Evolutionary conservation across 2,329 filamentous ascomycete species (phyloP).

Genomic region (Claviceps sp.): DNA sequence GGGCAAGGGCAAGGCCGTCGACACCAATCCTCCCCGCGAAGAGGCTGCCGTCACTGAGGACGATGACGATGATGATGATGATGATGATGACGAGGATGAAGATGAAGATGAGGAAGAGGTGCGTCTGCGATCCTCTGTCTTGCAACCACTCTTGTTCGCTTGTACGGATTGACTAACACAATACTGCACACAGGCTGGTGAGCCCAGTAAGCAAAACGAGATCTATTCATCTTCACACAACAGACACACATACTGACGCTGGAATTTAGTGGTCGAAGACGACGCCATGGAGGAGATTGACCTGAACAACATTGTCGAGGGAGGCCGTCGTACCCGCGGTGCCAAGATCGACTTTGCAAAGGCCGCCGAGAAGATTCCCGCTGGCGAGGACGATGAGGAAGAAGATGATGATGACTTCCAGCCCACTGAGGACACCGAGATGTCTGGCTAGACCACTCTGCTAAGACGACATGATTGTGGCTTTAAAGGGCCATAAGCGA

Average conservation of each 20-base stretch:
- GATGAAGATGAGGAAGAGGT: conserved; percentile 28
- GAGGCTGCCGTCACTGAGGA: conserved; percentile 54
- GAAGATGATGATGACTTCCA: conserved; percentile 65
- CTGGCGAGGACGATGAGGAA: conserved; percentile 57
- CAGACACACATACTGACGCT: background rate
- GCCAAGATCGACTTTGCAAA: conserved; percentile 88
- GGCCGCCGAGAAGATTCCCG: conserved; percentile 65
- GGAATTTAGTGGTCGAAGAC: conserved; percentile 34
- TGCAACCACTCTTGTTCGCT: background rate
- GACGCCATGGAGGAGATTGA: conserved; percentile 90
- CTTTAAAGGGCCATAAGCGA: background rate
- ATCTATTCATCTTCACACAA: background rate
- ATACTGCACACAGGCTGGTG: conserved; percentile 12
- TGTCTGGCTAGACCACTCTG: conserved; percentile 29
- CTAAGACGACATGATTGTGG: background rate
- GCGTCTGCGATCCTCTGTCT: conserved; percentile 3
- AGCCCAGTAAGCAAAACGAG: conserved; percentile 15
- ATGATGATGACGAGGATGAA: conserved; percentile 30
- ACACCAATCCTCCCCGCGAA: conserved; percentile 39
- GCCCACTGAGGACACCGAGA: conserved; percentile 55
- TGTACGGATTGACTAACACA: conserved; percentile 11
- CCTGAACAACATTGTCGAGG: conserved; percentile 68
- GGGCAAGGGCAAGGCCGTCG: conserved; percentile 73
- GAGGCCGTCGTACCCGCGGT: conserved; percentile 75
- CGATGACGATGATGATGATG: conserved; percentile 61